These are phyloP conservation scores for Pseudotsuga menziesii DNA, from an alignment of 75 land plant species.

Conservation along the genomic window DNA sequence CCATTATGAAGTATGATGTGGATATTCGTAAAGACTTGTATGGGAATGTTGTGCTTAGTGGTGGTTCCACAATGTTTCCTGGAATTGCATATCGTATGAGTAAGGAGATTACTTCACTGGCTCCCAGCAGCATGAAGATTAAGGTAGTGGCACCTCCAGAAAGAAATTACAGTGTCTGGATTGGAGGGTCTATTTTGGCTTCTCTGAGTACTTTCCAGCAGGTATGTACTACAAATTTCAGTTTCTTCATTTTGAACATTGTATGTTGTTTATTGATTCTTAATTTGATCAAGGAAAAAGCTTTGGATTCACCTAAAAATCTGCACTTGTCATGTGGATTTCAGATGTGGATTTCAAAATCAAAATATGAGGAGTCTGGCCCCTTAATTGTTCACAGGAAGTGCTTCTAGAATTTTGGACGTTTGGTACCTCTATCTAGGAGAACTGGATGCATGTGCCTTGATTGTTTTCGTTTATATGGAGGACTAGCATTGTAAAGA, in stretches of 20 bases:
- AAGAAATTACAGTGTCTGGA: conserved; percentile 75
- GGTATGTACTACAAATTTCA: conserved; percentile 16
- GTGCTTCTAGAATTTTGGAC: conserved; percentile 27
- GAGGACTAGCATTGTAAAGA: background rate
- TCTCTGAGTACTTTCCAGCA: conserved; percentile 66
- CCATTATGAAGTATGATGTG: conserved; percentile 72
- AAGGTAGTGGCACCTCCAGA: conserved; percentile 74
- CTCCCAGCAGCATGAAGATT: conserved; percentile 67
- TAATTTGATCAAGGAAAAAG: background rate
- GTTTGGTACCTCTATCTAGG: background rate
- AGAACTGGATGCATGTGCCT: background rate
- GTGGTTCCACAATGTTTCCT: conserved; percentile 77
- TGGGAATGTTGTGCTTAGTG: conserved; percentile 67
- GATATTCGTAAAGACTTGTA: conserved; percentile 68
- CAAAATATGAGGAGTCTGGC: conserved; percentile 36
- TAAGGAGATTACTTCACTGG: conserved; percentile 70
- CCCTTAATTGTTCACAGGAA: conserved; percentile 23
- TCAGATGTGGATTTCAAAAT: conserved; percentile 47
- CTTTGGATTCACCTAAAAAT: background rate
- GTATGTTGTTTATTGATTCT: background rate
- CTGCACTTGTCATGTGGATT: background rate
- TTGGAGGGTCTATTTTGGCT: conserved; percentile 69
- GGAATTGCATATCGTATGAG: conserved; percentile 75
- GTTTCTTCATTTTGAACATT: background rate
- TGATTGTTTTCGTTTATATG: background rate